Conservation (phyloP, 495 filamentous ascomycete species). For the Margaritispora aquatica region DNA sequence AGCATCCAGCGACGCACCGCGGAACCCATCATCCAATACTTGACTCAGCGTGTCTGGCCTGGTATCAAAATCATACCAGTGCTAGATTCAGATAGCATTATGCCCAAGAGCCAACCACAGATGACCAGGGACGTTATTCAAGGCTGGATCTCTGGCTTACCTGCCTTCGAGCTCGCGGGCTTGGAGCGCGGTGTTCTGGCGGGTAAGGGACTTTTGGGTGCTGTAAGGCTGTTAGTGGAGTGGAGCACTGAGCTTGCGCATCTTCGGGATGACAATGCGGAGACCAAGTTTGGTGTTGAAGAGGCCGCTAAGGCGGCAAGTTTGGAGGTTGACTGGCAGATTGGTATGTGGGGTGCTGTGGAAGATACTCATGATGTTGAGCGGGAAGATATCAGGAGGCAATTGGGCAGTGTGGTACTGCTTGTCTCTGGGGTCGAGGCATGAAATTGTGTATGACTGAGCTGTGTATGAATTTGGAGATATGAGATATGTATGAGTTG, state of each 20-base stretch:
- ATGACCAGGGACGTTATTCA: conserved; percentile 67
- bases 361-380: conserved; percentile 98
- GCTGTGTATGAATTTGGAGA: background rate
- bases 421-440: conserved; percentile 54
- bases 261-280: conserved; percentile 26
- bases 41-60: conserved; percentile 77
- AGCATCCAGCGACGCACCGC: conserved; percentile 63
- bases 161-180: conserved; percentile 73
- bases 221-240: conserved; percentile 69
- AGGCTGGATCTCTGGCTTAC: conserved; percentile 70
- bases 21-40: conserved; percentile 57
- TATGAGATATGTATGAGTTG: background rate
- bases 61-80: conserved; percentile 71
- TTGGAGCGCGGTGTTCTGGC: conserved; percentile 79
- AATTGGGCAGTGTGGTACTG: conserved; percentile 80
- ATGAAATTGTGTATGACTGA: background rate
- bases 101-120: conserved; percentile 64
- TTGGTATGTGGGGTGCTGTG: conserved; percentile 86
- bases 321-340: conserved; percentile 93
- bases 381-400: conserved; percentile 81
- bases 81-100: conserved; percentile 63
- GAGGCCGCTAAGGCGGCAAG: conserved; percentile 35
- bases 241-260: conserved; percentile 72
- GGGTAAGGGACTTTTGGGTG: conserved; percentile 78
- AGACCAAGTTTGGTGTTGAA: conserved; percentile 45